A percentile compares a stretch with the other conserved stretches of the same genome.
Evolutionary conservation across 2,329 filamentous ascomycete genomes (phyloP).

Genomic region (Penicillium sp.): DNA sequence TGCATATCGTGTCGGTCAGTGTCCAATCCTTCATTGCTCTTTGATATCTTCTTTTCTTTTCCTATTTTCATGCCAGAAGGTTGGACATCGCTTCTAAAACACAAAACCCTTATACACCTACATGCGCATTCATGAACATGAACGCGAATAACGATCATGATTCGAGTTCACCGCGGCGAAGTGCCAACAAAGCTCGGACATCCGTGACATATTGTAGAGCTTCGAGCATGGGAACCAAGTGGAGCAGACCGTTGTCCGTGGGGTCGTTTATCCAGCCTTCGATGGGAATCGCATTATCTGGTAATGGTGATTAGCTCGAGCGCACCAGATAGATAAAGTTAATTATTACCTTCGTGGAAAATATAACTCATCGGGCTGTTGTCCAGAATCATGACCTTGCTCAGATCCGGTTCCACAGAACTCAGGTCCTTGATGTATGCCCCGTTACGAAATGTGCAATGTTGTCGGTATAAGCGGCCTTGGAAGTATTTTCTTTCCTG

Average conservation of each 20-base stretch:
- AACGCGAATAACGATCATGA: constrained; percentile 19
- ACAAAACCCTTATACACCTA: constrained; percentile 21
- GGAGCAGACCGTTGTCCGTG: constrained; percentile 90
- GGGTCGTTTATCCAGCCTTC: constrained; percentile 99
- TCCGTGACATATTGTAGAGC: constrained; percentile 96
- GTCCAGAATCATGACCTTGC: constrained; percentile 98
- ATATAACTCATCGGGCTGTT: constrained; percentile 98
- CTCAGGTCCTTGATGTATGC: constrained; percentile 98
- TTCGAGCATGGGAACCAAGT: constrained; percentile 88
- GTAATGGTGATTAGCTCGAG: constrained; percentile 7
- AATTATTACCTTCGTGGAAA: constrained; percentile 83
- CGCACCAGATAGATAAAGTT: neutral
- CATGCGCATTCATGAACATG: constrained; percentile 15
- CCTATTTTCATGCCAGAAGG: constrained; percentile 4
- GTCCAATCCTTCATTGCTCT: neutral
- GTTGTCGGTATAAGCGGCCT: constrained; percentile 89
- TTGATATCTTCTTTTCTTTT: neutral
- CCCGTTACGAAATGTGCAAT: constrained; percentile 92
- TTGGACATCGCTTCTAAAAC: constrained; percentile 7
- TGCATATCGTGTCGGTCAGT: constrained; percentile 1
- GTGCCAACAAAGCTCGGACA: constrained; percentile 81
- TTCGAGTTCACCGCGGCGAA: constrained; percentile 74
- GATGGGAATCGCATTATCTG: constrained; percentile 98
- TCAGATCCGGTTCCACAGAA: constrained; percentile 92
- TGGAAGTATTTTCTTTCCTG: constrained; percentile 95